Evolutionary conservation across 345 rosid genomes (phyloP).

Genomic region (Eucalyptus regnans): DNA sequence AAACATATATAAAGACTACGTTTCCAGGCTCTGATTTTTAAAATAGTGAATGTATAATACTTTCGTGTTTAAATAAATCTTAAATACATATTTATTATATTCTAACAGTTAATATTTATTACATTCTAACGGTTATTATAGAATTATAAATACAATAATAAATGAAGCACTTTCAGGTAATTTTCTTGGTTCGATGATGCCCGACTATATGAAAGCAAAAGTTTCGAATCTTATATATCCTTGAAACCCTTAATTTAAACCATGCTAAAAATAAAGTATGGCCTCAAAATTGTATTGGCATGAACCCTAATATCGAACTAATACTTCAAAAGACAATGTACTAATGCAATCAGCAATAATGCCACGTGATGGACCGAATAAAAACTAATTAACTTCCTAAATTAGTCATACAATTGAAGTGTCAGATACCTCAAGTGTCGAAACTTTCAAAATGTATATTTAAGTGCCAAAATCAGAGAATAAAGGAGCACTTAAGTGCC

Average conservation of each 20-base stretch:
- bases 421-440: rapidly evolving
- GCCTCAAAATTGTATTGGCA: background rate
- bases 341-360: background rate
- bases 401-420: background rate
- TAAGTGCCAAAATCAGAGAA: no score
- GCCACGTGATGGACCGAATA: background rate
- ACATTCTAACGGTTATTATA: background rate
- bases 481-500: no score
- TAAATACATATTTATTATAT: background rate
- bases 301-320: background rate
- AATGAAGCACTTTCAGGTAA: background rate
- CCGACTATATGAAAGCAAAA: background rate
- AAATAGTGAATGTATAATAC: background rate
- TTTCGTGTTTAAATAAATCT: background rate
- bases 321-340: background rate
- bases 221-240: background rate
- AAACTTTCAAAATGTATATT: no score
- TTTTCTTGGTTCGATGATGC: background rate
- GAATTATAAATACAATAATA: background rate
- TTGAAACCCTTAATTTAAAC: background rate
- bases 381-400: background rate
- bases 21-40: background rate
- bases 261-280: background rate
- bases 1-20: background rate
- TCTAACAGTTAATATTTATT: background rate